Base-by-base conservation (phyloP, 2,329 filamentous ascomycete species). In the Madurella mycetomatis region DNA sequence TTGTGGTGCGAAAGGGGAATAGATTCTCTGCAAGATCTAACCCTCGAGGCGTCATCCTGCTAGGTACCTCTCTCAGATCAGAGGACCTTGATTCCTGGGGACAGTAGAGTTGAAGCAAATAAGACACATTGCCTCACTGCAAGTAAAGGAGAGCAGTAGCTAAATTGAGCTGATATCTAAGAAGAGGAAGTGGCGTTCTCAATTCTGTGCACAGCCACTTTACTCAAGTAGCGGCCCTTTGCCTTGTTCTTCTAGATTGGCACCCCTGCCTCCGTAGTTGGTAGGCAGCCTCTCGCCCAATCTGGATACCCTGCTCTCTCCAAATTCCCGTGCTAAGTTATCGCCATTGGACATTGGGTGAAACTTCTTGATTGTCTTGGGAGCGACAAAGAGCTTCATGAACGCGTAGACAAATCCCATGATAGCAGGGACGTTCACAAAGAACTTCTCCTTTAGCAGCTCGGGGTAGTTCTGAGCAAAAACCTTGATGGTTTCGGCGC, bases 401-500 rank as follows among this genome's bases (percentile, higher is more conserved):
- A 86, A 79, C 17, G 77, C 76, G 69, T 88, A 91, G 68, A 91
- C 81, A 79, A 92, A 96, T 53, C 90, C 88, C 92, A 96, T 96
- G 65, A 96, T 78, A 53, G 85, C 73, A 0, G 92, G 92, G 5
- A 96, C 90, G 66, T 96, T 96, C 73, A 96, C 88, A 68, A 96
- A 96, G 79, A 92, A 96, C 77, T 96, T 96, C 74, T 92, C 76
- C 64, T 83, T 84, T 47, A 96, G 80, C 9, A 95, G 83, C 75
- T 96, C 92, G 0, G 92, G 92, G 73, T 96, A 96, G 62, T 88
- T 88, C 62, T 82, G 84, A 49, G 85, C 82, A 69, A 96, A 90
- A 49, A 88, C 79, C 58, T 87, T 80, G 69, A 96, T 95, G 44
- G 89, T 92, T 73, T 92, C 84, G 66, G 84, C 85, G 60, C 84